Percentiles rank a stretch among this genome's conserved stretches.
Evolutionary conservation across 2,329 filamentous ascomycete species (phyloP).

Genomic region (Fusarium musae): DNA sequence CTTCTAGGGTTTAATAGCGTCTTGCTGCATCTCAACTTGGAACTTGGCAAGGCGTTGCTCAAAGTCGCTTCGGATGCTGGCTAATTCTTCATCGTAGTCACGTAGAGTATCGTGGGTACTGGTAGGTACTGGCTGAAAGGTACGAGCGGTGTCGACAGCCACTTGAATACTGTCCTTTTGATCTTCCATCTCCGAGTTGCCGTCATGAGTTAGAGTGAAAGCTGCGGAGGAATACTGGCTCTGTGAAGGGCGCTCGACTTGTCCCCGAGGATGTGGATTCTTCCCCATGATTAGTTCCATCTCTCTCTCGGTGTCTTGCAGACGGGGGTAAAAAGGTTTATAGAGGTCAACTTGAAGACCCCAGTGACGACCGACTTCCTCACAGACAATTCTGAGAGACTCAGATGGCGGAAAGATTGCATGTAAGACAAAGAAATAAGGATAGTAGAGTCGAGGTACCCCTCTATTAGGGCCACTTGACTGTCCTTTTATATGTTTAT

Average conservation of each 20-base stretch:
- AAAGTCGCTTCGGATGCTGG: fast-evolving
- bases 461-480: too few species aligned
- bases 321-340: background rate
- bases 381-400: fast-evolving
- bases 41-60: background rate
- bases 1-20: background rate
- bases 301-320: background rate
- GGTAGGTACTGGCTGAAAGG: background rate
- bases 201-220: background rate
- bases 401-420: background rate
- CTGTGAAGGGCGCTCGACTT: background rate
- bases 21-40: background rate
- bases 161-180: background rate
- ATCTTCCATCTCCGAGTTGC: background rate
- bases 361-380: background rate
- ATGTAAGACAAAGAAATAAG: background rate
- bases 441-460: fast-evolving
- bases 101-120: background rate
- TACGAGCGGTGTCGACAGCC: background rate
- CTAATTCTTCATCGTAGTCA: background rate
- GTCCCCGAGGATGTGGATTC: fast-evolving
- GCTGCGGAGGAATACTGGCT: background rate
- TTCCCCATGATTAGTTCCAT: background rate
- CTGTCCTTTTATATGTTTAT: too few species aligned
- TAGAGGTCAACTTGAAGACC: fast-evolving